phyloP scores from a whole-genome alignment of 1,284 basidiomycete species.

The Schizophyllum amplum region DNA sequence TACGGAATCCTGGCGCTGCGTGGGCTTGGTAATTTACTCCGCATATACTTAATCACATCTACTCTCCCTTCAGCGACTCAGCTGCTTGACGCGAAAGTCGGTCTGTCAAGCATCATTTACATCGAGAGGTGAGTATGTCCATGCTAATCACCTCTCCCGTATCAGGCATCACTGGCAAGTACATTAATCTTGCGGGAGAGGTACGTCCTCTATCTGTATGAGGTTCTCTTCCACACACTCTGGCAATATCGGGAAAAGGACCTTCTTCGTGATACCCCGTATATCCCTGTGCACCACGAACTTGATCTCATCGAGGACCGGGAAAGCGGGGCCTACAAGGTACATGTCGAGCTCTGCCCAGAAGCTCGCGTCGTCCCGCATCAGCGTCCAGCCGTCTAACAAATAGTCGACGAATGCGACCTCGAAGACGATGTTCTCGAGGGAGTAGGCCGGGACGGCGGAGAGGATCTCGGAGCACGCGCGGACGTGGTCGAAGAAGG shows the following conservation, averaged over 20 bases:
- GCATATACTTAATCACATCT: not conserved
- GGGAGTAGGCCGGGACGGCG: not conserved
- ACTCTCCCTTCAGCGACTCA: not conserved
- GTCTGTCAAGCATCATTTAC: too few relatives aligned
- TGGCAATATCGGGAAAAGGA: not conserved
- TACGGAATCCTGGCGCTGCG: constrained; percentile 65
- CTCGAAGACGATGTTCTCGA: not conserved
- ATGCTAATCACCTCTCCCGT: too few relatives aligned
- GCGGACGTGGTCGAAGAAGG: not conserved
- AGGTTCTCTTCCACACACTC: not conserved
- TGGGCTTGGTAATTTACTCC: constrained; percentile 71
- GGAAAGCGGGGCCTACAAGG: not conserved
- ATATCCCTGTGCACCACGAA: not conserved
- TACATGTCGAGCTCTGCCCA: not conserved
- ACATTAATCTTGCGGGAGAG: not conserved
- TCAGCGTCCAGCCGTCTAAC: not conserved
- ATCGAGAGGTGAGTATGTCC: too few relatives aligned
- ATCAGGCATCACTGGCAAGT: not conserved
- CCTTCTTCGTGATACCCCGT: not conserved
- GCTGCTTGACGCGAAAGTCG: too few relatives aligned
- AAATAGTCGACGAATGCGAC: not conserved
- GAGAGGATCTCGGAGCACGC: not conserved
- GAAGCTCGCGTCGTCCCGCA: not conserved
- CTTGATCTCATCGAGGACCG: not conserved
- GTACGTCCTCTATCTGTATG: not conserved